Conservation (phyloP, 2,329 filamentous ascomycete species). For the Ascocoryne sarcoides region DNA sequence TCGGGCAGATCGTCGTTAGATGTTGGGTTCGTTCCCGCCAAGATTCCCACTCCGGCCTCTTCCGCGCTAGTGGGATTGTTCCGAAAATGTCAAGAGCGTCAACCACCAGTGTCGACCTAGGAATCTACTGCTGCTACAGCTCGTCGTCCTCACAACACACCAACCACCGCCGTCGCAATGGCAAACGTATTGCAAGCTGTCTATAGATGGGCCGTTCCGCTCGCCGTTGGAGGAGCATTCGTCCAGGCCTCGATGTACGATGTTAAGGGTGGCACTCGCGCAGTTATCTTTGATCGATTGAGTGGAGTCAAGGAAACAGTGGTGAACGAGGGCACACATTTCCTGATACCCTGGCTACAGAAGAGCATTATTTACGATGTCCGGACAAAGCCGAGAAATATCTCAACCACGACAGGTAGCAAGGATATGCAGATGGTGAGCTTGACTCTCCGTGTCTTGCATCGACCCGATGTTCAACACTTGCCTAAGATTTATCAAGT, state of each 20-base stretch:
- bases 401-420: slow-evolving; percentile 92
- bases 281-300: slow-evolving; percentile 95
- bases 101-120: neutral
- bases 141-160: slow-evolving; percentile 1
- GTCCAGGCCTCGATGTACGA: slow-evolving; percentile 85
- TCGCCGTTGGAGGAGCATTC: slow-evolving; percentile 57
- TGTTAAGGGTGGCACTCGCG: slow-evolving; percentile 86
- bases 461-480: slow-evolving; percentile 85
- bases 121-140: neutral
- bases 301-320: slow-evolving; percentile 88
- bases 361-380: slow-evolving; percentile 94
- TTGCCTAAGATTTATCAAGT: slow-evolving; percentile 99
- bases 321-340: slow-evolving; percentile 93
- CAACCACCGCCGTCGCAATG: slow-evolving; percentile 27
- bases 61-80: slow-evolving; percentile 20
- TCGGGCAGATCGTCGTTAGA: slow-evolving; percentile 16
- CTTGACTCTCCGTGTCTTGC: slow-evolving; percentile 89
- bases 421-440: slow-evolving; percentile 99
- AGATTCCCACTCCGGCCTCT: slow-evolving; percentile 15
- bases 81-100: slow-evolving; percentile 24
- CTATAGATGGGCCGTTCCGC: slow-evolving; percentile 65
- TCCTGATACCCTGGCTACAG: slow-evolving; percentile 92
- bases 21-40: slow-evolving; percentile 8
- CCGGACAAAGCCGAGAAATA: slow-evolving; percentile 92
- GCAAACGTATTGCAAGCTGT: slow-evolving; percentile 48